Evolutionary conservation across 2,329 filamentous ascomycete genomes (phyloP), one percentile per base, ranked within the genome.

Genomic region (Bipolaris victoriae): DNA sequence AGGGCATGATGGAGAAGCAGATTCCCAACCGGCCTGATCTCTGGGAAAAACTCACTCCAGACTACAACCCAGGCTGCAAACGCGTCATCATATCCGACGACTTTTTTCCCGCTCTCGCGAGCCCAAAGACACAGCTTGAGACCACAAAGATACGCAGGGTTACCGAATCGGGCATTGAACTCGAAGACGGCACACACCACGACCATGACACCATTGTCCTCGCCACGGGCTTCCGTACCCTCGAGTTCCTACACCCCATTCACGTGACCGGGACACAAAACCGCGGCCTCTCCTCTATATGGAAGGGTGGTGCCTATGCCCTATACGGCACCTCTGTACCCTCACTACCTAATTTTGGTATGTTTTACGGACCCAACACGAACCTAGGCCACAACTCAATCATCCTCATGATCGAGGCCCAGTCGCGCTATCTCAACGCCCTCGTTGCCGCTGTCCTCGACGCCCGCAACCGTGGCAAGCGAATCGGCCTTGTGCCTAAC

Each of bases 361-460:
- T 86, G 78, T 76, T 86, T 48, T 86, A 86, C 68, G 84, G 84
- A 0, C 84, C 83, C 3, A 86, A 85, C 68, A 86, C 82, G 1
- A 77, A 77, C 16, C 74, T 82, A 52, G 84, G 82, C 0, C 82
- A 84, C 67, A 85, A 84, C 59, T 81, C 77, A 52, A 86, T 86
- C 63, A 83, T 86, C 61, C 75, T 86, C n/a, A 87, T 86, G 84
- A 85, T 86, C 58, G 84, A 87, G 65, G 80, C 83, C 2, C 84
- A 87, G 63, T 79, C 76, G 3, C 78, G 81, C 2, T 86, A 86
- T 64, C 79, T 86, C 55, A 83, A 80, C 57, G 76, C 75, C 0
- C 62, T 87, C 35, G 79, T 87, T 45, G 65, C 67, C 0, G 76
- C 81, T 6, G 78, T 87, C 1, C 76, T 85, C 1, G 70, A 75